These are phyloP conservation scores for Platanthera guangdongensis DNA, from an alignment of 106 monocot species.

Conservation along the genomic window DNA sequence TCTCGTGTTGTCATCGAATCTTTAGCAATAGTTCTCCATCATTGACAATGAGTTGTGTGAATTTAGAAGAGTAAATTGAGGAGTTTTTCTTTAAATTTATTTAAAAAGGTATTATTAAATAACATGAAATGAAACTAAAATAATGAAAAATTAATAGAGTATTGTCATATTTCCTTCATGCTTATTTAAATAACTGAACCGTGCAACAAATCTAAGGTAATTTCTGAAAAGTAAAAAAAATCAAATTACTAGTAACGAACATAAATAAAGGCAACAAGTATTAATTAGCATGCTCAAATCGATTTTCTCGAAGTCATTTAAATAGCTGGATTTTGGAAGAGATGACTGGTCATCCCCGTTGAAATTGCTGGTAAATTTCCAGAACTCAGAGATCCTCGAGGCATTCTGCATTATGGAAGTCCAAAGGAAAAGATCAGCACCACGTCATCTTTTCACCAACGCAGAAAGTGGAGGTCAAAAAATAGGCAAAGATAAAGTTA, in stretches of 20 bases:
- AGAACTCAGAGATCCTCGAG: constrained; percentile 57
- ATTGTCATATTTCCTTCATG: neutral
- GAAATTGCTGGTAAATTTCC: constrained; percentile 35
- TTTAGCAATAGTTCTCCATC: no score
- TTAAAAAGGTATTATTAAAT: no score
- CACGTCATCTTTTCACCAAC: constrained; percentile 2
- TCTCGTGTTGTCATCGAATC: no score
- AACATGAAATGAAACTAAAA: no score
- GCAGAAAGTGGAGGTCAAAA: constrained; percentile 7
- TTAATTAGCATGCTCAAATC: neutral
- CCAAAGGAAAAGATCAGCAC: constrained; percentile 2
- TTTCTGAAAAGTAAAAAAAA: neutral
- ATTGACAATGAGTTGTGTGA: no score
- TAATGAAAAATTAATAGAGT: no score
- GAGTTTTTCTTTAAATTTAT: no score
- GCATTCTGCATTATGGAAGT: constrained; percentile 33
- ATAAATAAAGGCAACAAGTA: neutral
- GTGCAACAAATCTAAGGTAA: neutral
- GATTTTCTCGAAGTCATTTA: constrained; percentile 92
- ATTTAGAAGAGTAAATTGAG: no score
- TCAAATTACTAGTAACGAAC: neutral
- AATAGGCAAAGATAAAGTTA: constrained; percentile 6
- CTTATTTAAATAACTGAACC: neutral
- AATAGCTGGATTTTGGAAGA: constrained; percentile 72
- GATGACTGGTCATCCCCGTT: constrained; percentile 34